Percentiles rank a stretch among this genome's conserved stretches.
Evolutionary conservation across 768 basidiomycete genomes (phyloP).

Genomic region (Leccinum subtestaceum): DNA sequence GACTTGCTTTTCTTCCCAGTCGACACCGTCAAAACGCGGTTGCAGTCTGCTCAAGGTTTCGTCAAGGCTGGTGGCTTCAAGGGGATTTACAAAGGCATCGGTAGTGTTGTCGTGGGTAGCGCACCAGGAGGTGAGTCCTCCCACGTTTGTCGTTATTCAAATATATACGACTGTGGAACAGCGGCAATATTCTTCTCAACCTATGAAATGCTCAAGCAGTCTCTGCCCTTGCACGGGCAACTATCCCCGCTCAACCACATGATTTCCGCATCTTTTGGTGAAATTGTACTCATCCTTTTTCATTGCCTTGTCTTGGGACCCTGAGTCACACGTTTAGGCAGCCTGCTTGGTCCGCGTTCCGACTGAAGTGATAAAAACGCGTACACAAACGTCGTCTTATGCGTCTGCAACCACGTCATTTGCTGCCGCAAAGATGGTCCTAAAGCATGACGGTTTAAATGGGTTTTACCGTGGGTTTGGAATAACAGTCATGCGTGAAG

Average conservation of each 20-base stretch:
- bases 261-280: conserved; percentile 56
- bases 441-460: conserved; percentile 58
- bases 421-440: conserved; percentile 52
- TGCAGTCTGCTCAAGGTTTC: conserved; percentile 89
- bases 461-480: conserved; percentile 91
- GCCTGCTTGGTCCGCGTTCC: conserved; percentile 94
- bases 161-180: conserved; percentile 31
- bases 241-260: conserved; percentile 65
- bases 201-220: conserved; percentile 84
- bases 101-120: conserved; percentile 91
- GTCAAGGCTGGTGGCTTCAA: conserved; percentile 79
- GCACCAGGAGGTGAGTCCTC: conserved; percentile 80
- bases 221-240: conserved; percentile 57
- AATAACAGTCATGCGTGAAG: conserved; percentile 72
- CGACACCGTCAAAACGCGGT: conserved; percentile 94
- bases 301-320: conserved; percentile 6
- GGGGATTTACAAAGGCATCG: conserved; percentile 91
- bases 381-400: conserved; percentile 84
- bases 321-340: conserved; percentile 42
- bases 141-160: background rate
- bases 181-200: conserved; percentile 95
- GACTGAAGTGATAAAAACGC: conserved; percentile 94
- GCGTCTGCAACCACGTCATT: conserved; percentile 59
- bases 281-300: conserved; percentile 44
- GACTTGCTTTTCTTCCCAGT: conserved; percentile 96